These are phyloP conservation scores for Glonium stellatum DNA, from an alignment of 495 filamentous ascomycete genomes.

Conservation along the genomic window DNA sequence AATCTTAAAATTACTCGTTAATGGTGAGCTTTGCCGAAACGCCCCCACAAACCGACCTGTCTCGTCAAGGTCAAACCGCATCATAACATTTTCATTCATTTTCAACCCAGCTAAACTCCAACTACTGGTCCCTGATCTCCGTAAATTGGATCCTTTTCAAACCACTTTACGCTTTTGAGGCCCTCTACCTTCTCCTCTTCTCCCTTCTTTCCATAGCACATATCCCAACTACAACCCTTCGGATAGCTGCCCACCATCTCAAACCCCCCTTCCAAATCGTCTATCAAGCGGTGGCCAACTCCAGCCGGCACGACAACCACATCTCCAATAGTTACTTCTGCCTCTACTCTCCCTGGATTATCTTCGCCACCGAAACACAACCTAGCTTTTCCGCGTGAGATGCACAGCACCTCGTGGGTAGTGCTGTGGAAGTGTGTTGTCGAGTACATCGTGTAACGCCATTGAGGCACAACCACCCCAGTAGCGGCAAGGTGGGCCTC, in stretches of 20 bases:
- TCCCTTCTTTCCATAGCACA: conserved; percentile 58
- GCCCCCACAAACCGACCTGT: too few species aligned
- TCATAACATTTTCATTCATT: too few species aligned
- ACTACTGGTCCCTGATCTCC: too few species aligned
- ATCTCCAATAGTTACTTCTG: conserved; percentile 51
- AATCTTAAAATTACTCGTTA: too few species aligned
- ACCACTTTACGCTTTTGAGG: conserved; percentile 49
- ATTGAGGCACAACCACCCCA: conserved; percentile 55
- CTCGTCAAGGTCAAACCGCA: too few species aligned
- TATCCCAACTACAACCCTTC: conserved; percentile 52
- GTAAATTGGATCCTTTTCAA: conserved; percentile 26
- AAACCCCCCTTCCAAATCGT: conserved; percentile 57
- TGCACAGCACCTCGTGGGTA: conserved; percentile 58
- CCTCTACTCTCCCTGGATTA: conserved; percentile 52
- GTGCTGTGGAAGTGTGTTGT: conserved; percentile 60
- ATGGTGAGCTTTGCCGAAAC: too few species aligned
- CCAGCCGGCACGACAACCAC: conserved; percentile 61
- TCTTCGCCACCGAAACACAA: conserved; percentile 62
- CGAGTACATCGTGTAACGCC: conserved; percentile 61
- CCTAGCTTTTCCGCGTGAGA: conserved; percentile 50
- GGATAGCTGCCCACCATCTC: conserved; percentile 64
- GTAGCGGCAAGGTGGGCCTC: conserved; percentile 46
- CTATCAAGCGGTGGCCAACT: conserved; percentile 55
- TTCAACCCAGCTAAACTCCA: too few species aligned
- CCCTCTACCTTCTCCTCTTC: conserved; percentile 45